Base-by-base conservation (phyloP, 768 basidiomycete genomes). In the Daedaleopsis nitida region DNA sequence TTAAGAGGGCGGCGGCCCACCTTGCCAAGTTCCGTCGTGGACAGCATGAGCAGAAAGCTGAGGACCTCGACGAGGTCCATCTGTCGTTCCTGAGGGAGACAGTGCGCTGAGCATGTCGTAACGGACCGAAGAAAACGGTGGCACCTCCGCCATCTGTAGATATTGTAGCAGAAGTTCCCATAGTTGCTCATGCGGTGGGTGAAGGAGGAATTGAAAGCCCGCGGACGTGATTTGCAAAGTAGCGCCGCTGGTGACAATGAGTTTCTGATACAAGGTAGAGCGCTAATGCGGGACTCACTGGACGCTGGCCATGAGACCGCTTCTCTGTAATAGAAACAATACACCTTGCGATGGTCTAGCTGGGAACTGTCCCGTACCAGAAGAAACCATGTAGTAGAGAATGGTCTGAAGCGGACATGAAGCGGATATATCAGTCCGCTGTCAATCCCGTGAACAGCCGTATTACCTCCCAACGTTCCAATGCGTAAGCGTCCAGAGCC, bases 351-450 rank as follows among this genome's bases (percentile, higher is more conserved):
- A 91, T 7, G 95, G 94, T 70, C 84, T 86, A 9, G 86, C 77
- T 24, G 90, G 85, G 39, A 83, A 78, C 70, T 91, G 85, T n/a
- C 86, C 92, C 32, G 85, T 86, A 13, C 87, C 92, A 35, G 91
- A 96, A 10, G 93, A 95, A 4, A 99, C 97, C 95, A 99, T 97
- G 71, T 92, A 98, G 74, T 98, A 94, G 47, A 98, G 81, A 68
- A 98, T 96, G 0, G 94, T 95, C 95, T 98, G 17, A 42, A 3
- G 39, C 11, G 39, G 39, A 42, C 11, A 42, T 13, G 39, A 63
- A 34, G 49, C 47, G 17, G 1, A 23, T 10, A 34, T 42, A 49
- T 49, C 50, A 44, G 23, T 53, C 58, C 35, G 12, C 27, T 43
- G 32, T 52, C 52, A 16, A 13, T 14, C 7, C 8, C 24, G 7